Evolutionary conservation across 208 protist species (phyloP).

Genomic region (Lotmaria passim): DNA sequence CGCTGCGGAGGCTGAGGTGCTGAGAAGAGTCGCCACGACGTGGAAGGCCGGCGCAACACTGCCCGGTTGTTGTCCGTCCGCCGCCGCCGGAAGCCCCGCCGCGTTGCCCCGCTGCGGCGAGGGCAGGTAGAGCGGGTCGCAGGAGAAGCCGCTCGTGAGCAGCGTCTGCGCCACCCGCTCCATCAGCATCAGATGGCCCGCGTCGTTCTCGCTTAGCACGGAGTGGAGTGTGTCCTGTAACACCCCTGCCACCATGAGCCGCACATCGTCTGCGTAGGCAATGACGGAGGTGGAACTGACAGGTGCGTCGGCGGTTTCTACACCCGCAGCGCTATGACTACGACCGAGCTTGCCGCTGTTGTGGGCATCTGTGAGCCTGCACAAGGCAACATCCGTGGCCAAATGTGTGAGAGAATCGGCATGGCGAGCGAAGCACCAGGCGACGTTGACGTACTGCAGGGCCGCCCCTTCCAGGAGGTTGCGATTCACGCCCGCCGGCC

Average conservation of each 20-base stretch:
- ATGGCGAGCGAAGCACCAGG: conserved; percentile 46
- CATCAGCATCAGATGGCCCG: conserved; percentile 12
- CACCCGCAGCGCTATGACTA: no score
- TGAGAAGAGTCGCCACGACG: conserved; percentile 9
- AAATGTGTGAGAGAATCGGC: conserved; percentile 67
- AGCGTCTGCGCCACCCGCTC: conserved; percentile 46
- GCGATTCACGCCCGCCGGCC: conserved; percentile 44
- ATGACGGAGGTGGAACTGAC: conserved; percentile 25
- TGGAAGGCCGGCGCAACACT: not conserved
- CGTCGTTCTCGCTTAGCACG: conserved; percentile 24
- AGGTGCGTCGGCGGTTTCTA: not conserved
- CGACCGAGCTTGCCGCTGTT: conserved; percentile 1
- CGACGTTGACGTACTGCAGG: conserved; percentile 79
- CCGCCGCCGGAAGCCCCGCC: not conserved
- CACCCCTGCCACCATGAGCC: conserved; percentile 49
- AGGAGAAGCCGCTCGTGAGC: conserved; percentile 59
- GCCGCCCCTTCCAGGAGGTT: conserved; percentile 66
- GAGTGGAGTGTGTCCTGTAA: conserved; percentile 60
- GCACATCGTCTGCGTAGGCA: conserved; percentile 64
- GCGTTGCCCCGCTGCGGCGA: not conserved
- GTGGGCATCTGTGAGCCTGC: conserved; percentile 6
- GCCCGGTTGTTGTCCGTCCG: not conserved
- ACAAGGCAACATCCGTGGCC: conserved; percentile 45
- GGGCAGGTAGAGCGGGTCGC: conserved; percentile 41
- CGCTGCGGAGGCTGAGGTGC: not conserved